Percentiles rank a stretch among this genome's conserved stretches.
phyloP scores from a whole-genome alignment of 2,329 filamentous ascomycete species.

The Fusarium sp. region DNA sequence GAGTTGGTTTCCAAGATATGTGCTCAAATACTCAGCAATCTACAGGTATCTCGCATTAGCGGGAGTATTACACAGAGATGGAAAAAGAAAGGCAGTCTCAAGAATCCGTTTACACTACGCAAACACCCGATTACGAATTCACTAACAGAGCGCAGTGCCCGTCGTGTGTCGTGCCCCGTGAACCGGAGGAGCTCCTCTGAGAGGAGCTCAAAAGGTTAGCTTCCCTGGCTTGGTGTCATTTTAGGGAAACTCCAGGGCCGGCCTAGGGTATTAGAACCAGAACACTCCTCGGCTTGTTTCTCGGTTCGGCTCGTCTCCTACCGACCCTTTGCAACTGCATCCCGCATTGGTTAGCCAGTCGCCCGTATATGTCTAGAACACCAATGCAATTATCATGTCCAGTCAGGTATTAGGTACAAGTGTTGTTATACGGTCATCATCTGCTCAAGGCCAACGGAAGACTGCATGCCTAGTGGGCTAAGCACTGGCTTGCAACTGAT shows the following conservation, averaged over 20 bases:
- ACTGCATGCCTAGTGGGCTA: no score
- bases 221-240: no score
- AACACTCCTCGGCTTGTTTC: constrained; percentile 1
- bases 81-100: neutral
- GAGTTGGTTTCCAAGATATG: no score
- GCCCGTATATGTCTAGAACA: neutral
- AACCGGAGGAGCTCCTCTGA: constrained; percentile 34
- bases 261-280: neutral
- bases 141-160: constrained; percentile 15
- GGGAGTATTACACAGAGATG: no score
- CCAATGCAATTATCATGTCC: neutral
- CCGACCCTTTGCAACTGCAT: neutral
- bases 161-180: constrained; percentile 20
- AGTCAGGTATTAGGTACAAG: neutral
- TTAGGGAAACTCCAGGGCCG: neutral
- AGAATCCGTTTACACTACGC: constrained; percentile 1
- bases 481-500: no score
- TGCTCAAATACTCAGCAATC: no score
- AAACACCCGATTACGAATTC: constrained; percentile 26
- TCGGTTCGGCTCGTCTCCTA: constrained; percentile 18
- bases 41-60: no score
- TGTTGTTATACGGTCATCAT: no score
- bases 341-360: neutral
- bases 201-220: constrained; percentile 7
- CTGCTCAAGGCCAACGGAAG: no score